Evolutionary conservation across 768 basidiomycete species (phyloP).

Genomic region (Mycena rosella): DNA sequence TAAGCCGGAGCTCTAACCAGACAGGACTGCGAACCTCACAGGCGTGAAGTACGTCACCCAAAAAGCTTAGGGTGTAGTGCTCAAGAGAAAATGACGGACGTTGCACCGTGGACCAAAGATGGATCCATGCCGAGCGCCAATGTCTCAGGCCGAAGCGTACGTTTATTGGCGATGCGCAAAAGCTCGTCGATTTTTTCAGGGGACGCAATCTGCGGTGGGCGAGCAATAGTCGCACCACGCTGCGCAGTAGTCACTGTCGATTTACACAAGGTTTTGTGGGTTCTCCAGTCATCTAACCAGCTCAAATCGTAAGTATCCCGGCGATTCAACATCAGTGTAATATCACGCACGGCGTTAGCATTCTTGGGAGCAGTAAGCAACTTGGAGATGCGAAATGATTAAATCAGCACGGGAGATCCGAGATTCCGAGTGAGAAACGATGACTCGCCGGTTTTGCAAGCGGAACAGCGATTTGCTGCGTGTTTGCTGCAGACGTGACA

Average conservation of each 20-base stretch:
- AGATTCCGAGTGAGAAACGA: background rate
- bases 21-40: slow-evolving; percentile 1
- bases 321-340: background rate
- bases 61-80: slow-evolving; percentile 5
- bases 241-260: background rate
- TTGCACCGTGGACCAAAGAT: slow-evolving; percentile 24
- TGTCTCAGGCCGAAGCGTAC: slow-evolving; percentile 25
- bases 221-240: background rate
- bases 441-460: slow-evolving; percentile 23
- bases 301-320: background rate
- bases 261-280: slow-evolving; percentile 32
- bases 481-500: too few relatives aligned
- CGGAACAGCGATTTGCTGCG: slow-evolving; percentile 14
- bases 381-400: too few relatives aligned
- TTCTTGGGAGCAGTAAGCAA: slow-evolving; percentile 24
- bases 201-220: background rate
- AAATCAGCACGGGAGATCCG: too few relatives aligned
- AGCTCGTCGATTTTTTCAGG: slow-evolving; percentile 13
- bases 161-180: slow-evolving; percentile 21
- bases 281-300: slow-evolving; percentile 25
- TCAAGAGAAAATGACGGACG: slow-evolving; percentile 6
- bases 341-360: slow-evolving; percentile 21
- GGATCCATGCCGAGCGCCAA: slow-evolving; percentile 26
- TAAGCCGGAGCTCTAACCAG: background rate
- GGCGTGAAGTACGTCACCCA: slow-evolving; percentile 31